These are phyloP conservation scores for Phytophthora parvispora DNA, from an alignment of 352 stramenopile species.

Conservation along the genomic window DNA sequence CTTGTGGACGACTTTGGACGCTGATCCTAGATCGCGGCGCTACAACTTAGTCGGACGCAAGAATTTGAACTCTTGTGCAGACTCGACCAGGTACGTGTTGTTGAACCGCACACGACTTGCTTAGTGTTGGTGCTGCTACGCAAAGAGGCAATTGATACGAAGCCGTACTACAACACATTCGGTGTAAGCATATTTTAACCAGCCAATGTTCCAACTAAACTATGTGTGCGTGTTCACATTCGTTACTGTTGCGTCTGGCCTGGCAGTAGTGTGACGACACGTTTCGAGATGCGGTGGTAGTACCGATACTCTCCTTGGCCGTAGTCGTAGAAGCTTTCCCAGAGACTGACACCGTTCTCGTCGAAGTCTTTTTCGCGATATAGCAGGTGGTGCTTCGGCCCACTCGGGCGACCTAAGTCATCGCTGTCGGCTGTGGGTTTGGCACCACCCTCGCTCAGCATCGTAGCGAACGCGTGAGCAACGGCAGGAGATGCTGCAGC, in stretches of 20 bases:
- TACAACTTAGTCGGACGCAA: not conserved
- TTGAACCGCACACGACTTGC: no score
- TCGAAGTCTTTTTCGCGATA: slow-evolving; percentile 61
- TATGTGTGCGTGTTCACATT: not conserved
- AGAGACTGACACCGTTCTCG: slow-evolving; percentile 63
- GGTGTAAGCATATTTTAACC: not conserved
- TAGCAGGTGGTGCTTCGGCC: slow-evolving; percentile 21
- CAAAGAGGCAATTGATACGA: not conserved
- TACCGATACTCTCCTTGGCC: slow-evolving; percentile 61
- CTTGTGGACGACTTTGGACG: not conserved
- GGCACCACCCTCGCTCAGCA: slow-evolving; percentile 9
- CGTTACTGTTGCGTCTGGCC: slow-evolving; percentile 1
- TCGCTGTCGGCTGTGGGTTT: slow-evolving; percentile 6
- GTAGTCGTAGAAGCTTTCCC: slow-evolving; percentile 81
- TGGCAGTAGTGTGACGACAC: slow-evolving; percentile 45
- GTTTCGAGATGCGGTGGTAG: slow-evolving; percentile 76
- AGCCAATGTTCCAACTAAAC: not conserved
- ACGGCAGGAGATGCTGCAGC: slow-evolving; percentile 17
- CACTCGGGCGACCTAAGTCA: not conserved
- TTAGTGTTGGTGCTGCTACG: not conserved
- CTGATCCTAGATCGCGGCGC: not conserved
- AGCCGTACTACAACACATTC: not conserved
- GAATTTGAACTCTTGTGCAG: not conserved
- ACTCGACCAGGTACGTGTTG: slow-evolving; percentile 19
- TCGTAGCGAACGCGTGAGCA: slow-evolving; percentile 26